phyloP scores from a whole-genome alignment of 176 grass and related monocot genomes.

The Thinopyrum elongatum region DNA sequence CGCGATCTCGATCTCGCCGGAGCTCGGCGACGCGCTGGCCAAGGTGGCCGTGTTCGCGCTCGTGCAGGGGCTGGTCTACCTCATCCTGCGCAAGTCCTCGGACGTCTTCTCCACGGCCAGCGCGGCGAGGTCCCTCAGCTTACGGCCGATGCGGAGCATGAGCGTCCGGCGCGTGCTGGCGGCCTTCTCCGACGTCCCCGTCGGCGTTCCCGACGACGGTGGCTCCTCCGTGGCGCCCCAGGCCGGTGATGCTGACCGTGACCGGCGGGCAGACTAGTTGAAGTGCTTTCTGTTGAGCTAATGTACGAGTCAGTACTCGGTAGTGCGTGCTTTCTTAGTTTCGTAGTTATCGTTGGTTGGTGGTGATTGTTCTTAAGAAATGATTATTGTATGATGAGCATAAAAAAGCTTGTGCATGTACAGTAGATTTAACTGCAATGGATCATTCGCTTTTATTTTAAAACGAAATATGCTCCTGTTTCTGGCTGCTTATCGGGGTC shows the following conservation, averaged over 20 bases:
- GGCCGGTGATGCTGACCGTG: neutral
- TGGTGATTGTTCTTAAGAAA: neutral
- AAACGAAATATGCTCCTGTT: no score
- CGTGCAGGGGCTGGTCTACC: conserved; percentile 63
- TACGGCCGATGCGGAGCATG: conserved; percentile 55
- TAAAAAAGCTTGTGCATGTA: neutral
- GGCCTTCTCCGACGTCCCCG: conserved; percentile 52
- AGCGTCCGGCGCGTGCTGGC: conserved; percentile 52
- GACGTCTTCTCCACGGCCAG: conserved; percentile 38
- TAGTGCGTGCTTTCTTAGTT: neutral
- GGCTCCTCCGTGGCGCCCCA: no score
- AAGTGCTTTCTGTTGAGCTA: neutral
- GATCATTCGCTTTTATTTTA: no score
- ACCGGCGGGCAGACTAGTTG: neutral
- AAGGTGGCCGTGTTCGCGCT: conserved; percentile 57
- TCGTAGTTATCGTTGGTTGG: neutral
- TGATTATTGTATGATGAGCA: neutral
- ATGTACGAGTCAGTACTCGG: no score
- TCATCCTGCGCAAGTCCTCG: conserved; percentile 56
- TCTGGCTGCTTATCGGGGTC: neutral
- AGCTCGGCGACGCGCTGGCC: conserved; percentile 35
- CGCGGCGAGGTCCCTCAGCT: conserved; percentile 33
- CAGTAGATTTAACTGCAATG: neutral
- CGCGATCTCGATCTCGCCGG: conserved; percentile 19
- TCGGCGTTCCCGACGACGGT: conserved; percentile 25